These are phyloP conservation scores for Pinus albicaulis DNA, from an alignment of 75 land plant genomes.

Conservation along the genomic window DNA sequence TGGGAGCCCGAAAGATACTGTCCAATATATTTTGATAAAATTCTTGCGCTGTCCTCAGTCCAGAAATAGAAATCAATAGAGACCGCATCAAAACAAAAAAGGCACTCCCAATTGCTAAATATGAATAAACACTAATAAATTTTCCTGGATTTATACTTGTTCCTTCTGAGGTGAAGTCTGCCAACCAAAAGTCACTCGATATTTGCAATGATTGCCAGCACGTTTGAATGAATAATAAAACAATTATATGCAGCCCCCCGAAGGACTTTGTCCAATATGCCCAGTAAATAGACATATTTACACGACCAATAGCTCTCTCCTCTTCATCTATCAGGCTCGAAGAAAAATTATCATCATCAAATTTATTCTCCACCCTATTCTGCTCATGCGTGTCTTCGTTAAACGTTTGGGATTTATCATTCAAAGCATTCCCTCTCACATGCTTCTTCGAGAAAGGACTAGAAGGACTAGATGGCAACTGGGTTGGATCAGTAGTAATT, in stretches of 20 bases:
- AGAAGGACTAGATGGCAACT: not conserved
- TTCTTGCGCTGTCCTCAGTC: slow-evolving; percentile 35
- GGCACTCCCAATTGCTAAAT: slow-evolving; percentile 22
- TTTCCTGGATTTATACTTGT: slow-evolving; percentile 5
- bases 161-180: slow-evolving; percentile 22
- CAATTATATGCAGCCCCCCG: slow-evolving; percentile 14
- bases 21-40: slow-evolving; percentile 32
- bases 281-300: slow-evolving; percentile 28
- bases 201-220: slow-evolving; percentile 21
- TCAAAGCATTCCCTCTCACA: not conserved
- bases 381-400: not conserved
- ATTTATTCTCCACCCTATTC: not conserved
- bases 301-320: slow-evolving; percentile 32
- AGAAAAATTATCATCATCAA: not conserved
- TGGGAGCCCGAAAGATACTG: slow-evolving; percentile 35
- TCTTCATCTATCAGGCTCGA: slow-evolving; percentile 32
- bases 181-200: slow-evolving; percentile 36
- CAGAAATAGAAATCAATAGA: slow-evolving; percentile 14
- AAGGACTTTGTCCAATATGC: slow-evolving; percentile 37
- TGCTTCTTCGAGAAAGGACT: not conserved
- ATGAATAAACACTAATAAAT: slow-evolving; percentile 26
- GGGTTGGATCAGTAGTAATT: slow-evolving; percentile 2
- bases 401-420: not conserved
- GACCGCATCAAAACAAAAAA: slow-evolving; percentile 24
- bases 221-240: slow-evolving; percentile 23